A percentile compares a stretch with the other conserved stretches of the same genome.
Evolutionary conservation across 2,329 filamentous ascomycete species (phyloP).

Genomic region (Fusarium sulawesiense): DNA sequence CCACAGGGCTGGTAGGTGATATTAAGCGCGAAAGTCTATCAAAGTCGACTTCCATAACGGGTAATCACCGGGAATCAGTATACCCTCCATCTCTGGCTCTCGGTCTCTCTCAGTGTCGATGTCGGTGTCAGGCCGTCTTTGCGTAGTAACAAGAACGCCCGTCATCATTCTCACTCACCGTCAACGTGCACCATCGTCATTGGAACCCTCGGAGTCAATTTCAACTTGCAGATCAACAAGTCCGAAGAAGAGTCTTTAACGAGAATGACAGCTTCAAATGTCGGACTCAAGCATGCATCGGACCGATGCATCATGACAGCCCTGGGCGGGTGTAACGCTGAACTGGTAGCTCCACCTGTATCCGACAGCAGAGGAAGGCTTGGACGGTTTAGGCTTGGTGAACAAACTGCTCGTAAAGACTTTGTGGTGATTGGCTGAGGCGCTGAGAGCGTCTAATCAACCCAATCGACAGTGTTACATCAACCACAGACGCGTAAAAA

Average conservation of each 20-base stretch:
- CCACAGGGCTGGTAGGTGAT: conserved; percentile 19
- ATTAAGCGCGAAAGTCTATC: conserved; percentile 24
- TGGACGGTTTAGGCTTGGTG: conserved; percentile 26
- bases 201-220: conserved; percentile 1
- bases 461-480: conserved; percentile 42
- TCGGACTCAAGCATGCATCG: conserved; percentile 24
- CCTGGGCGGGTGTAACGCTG: conserved; percentile 25
- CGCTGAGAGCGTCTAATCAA: conserved; percentile 48
- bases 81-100: conserved; percentile 11
- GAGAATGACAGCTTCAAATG: conserved; percentile 19
- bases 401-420: conserved; percentile 32
- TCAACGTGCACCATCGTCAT: background rate
- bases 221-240: conserved; percentile 2
- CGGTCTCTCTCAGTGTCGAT: background rate
- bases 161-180: conserved; percentile 6
- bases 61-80: conserved; percentile 27
- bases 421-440: conserved; percentile 12
- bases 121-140: background rate
- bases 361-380: conserved; percentile 23
- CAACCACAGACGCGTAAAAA: conserved; percentile 40
- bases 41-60: conserved; percentile 19
- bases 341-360: conserved; percentile 19
- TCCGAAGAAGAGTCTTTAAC: background rate
- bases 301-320: conserved; percentile 30
- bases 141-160: background rate